Percentiles rank a stretch among this genome's conserved stretches.
These are phyloP conservation scores for Ustanciosporium gigantosporum DNA, from an alignment of 1,284 basidiomycete species.

Conservation along the genomic window DNA sequence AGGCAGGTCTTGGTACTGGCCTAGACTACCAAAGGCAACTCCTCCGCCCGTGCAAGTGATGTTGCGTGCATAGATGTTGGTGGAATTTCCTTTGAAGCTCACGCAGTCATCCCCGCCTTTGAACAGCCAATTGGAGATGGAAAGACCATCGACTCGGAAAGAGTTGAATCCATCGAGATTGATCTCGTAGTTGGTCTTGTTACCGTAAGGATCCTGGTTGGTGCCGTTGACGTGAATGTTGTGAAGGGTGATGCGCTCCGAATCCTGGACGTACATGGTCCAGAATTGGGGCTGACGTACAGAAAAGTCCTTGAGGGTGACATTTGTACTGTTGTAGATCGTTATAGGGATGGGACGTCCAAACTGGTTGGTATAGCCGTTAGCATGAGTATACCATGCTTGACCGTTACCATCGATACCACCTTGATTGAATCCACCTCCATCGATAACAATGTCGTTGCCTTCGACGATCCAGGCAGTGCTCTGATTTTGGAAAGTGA, in stretches of 20 bases:
- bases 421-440: too few species aligned
- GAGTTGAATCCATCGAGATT: conserved; percentile 2
- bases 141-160: conserved; percentile 1
- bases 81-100: conserved; percentile 2
- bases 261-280: conserved; percentile 2
- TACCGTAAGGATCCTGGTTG: conserved; percentile 3
- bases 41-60: conserved; percentile 2
- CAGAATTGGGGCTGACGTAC: conserved; percentile 5
- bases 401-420: too few species aligned
- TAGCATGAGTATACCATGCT: too few species aligned
- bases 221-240: conserved; percentile 2
- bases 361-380: conserved; percentile 3
- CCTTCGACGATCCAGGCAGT: too few species aligned
- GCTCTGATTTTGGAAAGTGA: too few species aligned
- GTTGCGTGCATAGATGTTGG: conserved; percentile 1
- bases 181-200: neutral
- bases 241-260: conserved; percentile 1
- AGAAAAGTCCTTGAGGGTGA: conserved; percentile 1
- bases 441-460: too few species aligned
- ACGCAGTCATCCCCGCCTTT: conserved; percentile 2
- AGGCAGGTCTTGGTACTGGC: conserved; percentile 1
- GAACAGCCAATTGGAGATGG: conserved; percentile 1
- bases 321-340: conserved; percentile 5
- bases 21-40: conserved; percentile 2
- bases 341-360: conserved; percentile 1